phyloP scores from a whole-genome alignment of 768 basidiomycete species.

The Lactifluus subvellereus region DNA sequence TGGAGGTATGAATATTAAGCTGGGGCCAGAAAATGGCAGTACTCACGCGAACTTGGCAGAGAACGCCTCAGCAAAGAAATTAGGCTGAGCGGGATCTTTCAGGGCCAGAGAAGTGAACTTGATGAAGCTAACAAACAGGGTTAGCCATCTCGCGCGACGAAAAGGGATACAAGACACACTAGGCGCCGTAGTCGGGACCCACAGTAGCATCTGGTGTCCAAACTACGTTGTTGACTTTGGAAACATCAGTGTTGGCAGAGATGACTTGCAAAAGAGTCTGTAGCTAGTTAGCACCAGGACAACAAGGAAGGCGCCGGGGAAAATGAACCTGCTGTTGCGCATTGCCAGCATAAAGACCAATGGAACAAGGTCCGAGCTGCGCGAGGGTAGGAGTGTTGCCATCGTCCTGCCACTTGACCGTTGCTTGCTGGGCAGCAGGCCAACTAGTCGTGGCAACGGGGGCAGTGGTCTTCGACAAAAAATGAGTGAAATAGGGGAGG shows the following conservation, averaged over 20 bases:
- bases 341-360: constrained; percentile 64
- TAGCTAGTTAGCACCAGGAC: constrained; percentile 19
- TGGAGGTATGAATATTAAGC: background rate
- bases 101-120: constrained; percentile 57
- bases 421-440: constrained; percentile 44
- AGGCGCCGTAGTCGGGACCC: constrained; percentile 50
- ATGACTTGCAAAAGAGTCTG: constrained; percentile 57
- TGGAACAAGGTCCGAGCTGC: constrained; percentile 44
- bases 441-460: constrained; percentile 45
- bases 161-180: constrained; percentile 37
- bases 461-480: constrained; percentile 44
- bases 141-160: background rate
- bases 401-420: constrained; percentile 57
- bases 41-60: constrained; percentile 73
- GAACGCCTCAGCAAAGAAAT: constrained; percentile 63
- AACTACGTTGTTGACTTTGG: constrained; percentile 37
- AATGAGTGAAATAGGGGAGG: background rate
- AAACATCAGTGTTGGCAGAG: constrained; percentile 44
- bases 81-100: constrained; percentile 47
- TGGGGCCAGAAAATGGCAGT: background rate
- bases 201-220: constrained; percentile 49
- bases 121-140: constrained; percentile 52
- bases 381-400: constrained; percentile 42
- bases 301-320: background rate
- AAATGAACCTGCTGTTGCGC: constrained; percentile 49